These are phyloP conservation scores for Nicotiana sylvestris DNA, from an alignment of 257 asterid genomes.

Conservation along the genomic window DNA sequence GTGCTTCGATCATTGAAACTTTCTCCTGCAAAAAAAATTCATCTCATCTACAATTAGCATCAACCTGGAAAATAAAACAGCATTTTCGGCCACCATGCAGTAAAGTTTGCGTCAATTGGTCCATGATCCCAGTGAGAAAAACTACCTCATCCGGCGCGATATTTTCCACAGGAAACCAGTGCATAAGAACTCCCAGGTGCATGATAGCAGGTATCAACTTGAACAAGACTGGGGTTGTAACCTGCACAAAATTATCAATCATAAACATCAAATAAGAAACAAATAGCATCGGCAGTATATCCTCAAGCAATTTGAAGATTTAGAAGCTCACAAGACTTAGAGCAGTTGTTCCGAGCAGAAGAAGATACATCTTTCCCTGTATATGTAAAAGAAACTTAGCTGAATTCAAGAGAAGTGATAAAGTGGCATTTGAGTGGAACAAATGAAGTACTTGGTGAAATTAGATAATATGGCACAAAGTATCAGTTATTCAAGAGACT, in stretches of 20 bases:
- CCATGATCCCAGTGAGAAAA: not conserved
- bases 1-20: conserved; percentile 45
- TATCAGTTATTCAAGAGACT: not conserved
- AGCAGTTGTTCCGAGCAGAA: conserved; percentile 96
- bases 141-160: conserved; percentile 52
- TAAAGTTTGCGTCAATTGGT: not conserved
- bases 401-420: not conserved
- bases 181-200: conserved; percentile 82
- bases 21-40: conserved; percentile 57
- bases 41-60: not conserved
- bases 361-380: conserved; percentile 93
- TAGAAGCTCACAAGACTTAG: conserved; percentile 71
- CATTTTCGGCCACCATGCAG: not conserved
- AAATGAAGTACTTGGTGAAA: conserved; percentile 1
- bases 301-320: conserved; percentile 4
- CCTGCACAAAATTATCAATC: conserved; percentile 40
- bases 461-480: not conserved
- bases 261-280: not conserved
- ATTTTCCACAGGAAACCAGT: conserved; percentile 78
- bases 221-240: conserved; percentile 85
- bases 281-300: not conserved
- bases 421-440: not conserved
- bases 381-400: conserved; percentile 14
- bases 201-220: conserved; percentile 73
- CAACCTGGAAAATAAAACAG: not conserved